Evolutionary conservation across 2,329 filamentous ascomycete species (phyloP).

Genomic region (Aspergillus sp.): DNA sequence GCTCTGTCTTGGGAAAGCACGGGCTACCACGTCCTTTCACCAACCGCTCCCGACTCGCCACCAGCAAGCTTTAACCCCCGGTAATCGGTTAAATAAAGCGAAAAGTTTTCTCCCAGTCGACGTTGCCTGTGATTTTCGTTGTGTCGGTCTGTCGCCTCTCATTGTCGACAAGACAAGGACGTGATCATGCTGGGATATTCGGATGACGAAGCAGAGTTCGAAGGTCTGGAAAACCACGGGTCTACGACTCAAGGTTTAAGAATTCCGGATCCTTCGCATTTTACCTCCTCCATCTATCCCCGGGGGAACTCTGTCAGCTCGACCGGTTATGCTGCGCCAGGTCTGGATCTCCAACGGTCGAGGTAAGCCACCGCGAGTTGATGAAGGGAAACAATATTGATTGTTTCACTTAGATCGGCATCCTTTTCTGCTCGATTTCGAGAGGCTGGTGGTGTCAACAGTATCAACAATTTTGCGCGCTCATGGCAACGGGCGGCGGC

Average conservation of each 20-base stretch:
- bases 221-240: slow-evolving; percentile 3
- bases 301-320: slow-evolving; percentile 33
- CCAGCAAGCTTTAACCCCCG: neutral
- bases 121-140: no score
- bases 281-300: slow-evolving; percentile 9
- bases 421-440: slow-evolving; percentile 48
- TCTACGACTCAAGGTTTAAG: slow-evolving; percentile 1
- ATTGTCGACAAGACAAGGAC: neutral
- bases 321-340: slow-evolving; percentile 1
- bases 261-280: slow-evolving; percentile 2
- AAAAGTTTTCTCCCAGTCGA: neutral
- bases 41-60: neutral
- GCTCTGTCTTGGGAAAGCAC: neutral
- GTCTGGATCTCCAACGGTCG: slow-evolving; percentile 8
- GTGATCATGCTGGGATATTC: slow-evolving; percentile 1
- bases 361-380: slow-evolving; percentile 10
- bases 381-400: neutral
- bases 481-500: slow-evolving; percentile 89
- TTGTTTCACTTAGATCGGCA: slow-evolving; percentile 23
- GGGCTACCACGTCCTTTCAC: neutral
- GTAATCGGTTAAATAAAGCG: neutral
- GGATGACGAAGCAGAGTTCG: slow-evolving; percentile 1
- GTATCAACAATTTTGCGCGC: slow-evolving; percentile 86
- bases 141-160: no score
- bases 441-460: slow-evolving; percentile 87